phyloP scores from a whole-genome alignment of 1,284 basidiomycete genomes.

The Cutaneotrichosporon sp. region DNA sequence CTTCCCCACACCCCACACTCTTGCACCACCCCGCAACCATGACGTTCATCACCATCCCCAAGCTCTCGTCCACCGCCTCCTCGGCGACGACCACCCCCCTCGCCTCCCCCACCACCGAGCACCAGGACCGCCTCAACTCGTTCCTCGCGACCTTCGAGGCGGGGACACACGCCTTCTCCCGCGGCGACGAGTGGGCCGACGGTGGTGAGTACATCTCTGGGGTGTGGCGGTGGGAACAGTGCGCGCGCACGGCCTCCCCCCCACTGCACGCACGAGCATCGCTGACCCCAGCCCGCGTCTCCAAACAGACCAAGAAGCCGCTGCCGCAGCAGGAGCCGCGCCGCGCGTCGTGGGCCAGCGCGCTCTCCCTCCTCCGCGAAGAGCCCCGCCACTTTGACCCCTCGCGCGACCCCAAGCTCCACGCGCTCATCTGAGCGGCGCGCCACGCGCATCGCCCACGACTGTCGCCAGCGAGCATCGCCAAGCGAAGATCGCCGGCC shows the following conservation, averaged over 20 bases:
- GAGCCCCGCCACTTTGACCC: conserved; percentile 46
- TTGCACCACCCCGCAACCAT: conserved; percentile 3
- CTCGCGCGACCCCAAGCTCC: conserved; percentile 41
- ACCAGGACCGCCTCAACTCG: conserved; percentile 30
- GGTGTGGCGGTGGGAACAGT: not conserved
- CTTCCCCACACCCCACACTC: too few relatives aligned
- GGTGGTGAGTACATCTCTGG: conserved; percentile 18
- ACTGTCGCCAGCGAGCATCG: too few relatives aligned
- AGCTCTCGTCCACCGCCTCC: conserved; percentile 1
- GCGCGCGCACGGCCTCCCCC: not conserved
- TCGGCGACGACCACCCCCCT: conserved; percentile 15
- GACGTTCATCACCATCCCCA: conserved; percentile 6
- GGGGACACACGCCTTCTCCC: conserved; percentile 37
- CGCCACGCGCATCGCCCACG: not conserved
- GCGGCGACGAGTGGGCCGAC: conserved; percentile 26
- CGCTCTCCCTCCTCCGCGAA: conserved; percentile 18
- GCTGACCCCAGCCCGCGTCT: conserved; percentile 4
- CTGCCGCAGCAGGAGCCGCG: not conserved
- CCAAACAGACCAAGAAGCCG: not conserved
- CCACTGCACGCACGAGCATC: not conserved
- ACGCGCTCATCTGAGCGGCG: conserved; percentile 36
- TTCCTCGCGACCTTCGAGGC: conserved; percentile 34
- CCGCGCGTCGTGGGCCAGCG: not conserved
- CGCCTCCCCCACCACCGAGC: conserved; percentile 15
- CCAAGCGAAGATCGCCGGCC: too few relatives aligned